Conservation (phyloP, 352 stramenopile species). For the Globisporangium lucens region DNA sequence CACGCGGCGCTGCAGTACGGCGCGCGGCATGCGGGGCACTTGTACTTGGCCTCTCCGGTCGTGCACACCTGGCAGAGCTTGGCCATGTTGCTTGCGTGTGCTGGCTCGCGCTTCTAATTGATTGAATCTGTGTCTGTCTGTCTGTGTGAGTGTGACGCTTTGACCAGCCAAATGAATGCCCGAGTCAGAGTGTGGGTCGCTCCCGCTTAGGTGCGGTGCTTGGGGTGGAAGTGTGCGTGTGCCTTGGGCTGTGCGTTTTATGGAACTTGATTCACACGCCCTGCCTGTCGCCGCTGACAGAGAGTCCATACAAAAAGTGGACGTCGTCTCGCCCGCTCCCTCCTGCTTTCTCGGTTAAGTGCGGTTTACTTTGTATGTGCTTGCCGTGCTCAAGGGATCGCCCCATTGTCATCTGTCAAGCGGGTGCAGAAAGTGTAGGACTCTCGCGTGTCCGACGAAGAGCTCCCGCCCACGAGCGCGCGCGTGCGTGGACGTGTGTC, state of each 20-base stretch:
- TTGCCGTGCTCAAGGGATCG: neutral
- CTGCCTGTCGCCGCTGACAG: neutral
- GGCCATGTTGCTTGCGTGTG: constrained; percentile 28
- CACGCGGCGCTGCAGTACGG: constrained; percentile 76
- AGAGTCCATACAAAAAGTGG: neutral
- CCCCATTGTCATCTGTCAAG: constrained; percentile 6
- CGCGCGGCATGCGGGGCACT: constrained; percentile 65
- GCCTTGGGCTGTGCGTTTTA: constrained; percentile 1
- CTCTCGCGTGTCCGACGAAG: neutral
- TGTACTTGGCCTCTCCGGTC: constrained; percentile 72
- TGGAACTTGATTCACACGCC: neutral
- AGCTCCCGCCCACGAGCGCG: neutral
- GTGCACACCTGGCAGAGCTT: constrained; percentile 56
- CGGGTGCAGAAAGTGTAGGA: constrained; percentile 8
- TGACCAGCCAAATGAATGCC: constrained; percentile 9
- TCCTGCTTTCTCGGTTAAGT: neutral
- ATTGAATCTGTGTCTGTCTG: constrained; percentile 4
- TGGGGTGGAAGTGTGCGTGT: neutral
- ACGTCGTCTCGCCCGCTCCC: neutral
- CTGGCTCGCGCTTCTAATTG: neutral
- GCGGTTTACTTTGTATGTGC: neutral
- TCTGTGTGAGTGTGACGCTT: constrained; percentile 11
- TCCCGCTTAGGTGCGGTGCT: constrained; percentile 5
- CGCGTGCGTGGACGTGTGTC: constrained; percentile 4
- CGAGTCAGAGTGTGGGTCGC: neutral